Base-by-base conservation (phyloP, 768 basidiomycete genomes). In the Suillus fuscotomentosus region DNA sequence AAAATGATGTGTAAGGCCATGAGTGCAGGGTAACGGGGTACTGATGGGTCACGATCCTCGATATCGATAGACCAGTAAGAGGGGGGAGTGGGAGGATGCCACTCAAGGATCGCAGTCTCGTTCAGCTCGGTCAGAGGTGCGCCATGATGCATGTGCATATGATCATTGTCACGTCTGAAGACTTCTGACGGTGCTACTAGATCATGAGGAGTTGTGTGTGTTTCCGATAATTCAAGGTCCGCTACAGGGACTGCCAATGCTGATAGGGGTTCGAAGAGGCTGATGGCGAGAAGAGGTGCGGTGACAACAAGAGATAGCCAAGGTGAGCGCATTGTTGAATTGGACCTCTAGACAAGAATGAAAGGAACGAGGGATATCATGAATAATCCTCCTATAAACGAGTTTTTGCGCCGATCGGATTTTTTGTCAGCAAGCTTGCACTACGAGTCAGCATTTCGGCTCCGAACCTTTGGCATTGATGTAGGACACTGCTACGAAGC, bases 61-160 rank as follows among this genome's bases (percentile, higher is more conserved):
- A 88, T 84, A 74, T 96, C 95, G 67, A 90, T 84, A 15, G 90
- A 88, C 75, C 87, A 94, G 75, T 94, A 97, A 3, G 93, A 94
- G 0, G 88, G 86, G 0, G 91, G 91, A 0, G 89, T 91, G 0
- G 88, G 87, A 0, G 79, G 73, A 73, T 95, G 93, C 62, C 79
- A 76, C 67, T 85, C 72, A 39, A 86, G 78, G 56, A 95, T 77
- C 61, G 90, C 86, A 0, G 91, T 90, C 72, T 95, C 95, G 74
- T 96, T 92, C 62, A 96, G 79, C 65, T 83, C 78, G n/a, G 81
- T 67, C 31, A 86, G 67, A 15, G 89, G 88, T 5, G 80, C 81
- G 1, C 71, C 82, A 50, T 78, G 77, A 62, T 79, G 77, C 70
- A 85, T 79, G 39, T 84, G 85, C 63, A 73, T 80, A 65, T 84